Evolutionary conservation across 83 land plant species (phyloP), one percentile per base, ranked within the genome.

Genomic region (Isoetes engelmannii): DNA sequence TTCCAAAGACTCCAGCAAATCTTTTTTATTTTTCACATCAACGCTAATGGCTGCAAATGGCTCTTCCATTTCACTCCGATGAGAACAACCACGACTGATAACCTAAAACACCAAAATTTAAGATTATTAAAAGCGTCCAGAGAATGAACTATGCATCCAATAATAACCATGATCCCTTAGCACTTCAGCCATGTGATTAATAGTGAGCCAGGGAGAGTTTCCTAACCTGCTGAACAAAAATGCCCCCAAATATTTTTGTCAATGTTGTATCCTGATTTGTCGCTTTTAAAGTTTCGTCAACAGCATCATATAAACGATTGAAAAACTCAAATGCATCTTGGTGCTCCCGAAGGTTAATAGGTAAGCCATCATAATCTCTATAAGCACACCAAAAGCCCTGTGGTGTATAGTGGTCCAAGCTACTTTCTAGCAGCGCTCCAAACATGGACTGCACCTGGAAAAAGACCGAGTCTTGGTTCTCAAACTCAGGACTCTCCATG

Each of bases 281-380:
- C 4, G 69, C 55, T 48, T 71, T 76, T 12, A 76, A 54, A n/a
- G 79, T 76, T 53, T 76, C 79, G 47, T 76, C 79, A 54, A 76
- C 61, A 5, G 79, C 75, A 70, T 76, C 79, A 64, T 76, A 76
- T 15, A 76, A 54, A 6, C 79, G 68, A 53, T 71, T 71, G 41
- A 76, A 76, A 47, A 76, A 76, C 47, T 76, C 75, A 71, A 76
- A 76, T 48, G 79, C 79, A 70, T 76, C 79, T 71, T 76, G 79
- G 48, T 76, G 79, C 57, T 76, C 79, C 51, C 79, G 43, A 50
- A 76, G 67, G 42, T 76, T 76, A 43, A 76, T 57, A 9, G 75
- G 79, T 69, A 71, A 50, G 45, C 79, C 79, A 63, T 76, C 75
- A 63, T 72, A 72, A 44, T 76, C 76, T 9, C 79, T 67, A 70